Percentiles rank a stretch among this genome's conserved stretches.
Evolutionary conservation across 768 basidiomycete genomes (phyloP).

Genomic region (Russula earlei): DNA sequence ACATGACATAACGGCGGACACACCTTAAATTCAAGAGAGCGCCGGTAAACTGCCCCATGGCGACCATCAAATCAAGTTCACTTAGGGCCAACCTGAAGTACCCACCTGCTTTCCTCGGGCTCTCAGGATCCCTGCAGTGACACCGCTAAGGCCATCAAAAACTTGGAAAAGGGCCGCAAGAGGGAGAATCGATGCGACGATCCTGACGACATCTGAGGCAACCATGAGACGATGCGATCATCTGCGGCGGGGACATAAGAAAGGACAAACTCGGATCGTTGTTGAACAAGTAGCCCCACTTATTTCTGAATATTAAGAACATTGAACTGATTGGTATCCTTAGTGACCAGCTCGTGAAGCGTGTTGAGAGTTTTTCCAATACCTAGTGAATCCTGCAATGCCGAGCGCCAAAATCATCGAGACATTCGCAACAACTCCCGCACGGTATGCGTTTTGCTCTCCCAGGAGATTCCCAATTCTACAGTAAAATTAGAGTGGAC

Average conservation of each 20-base stretch:
- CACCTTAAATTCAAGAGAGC: conserved; percentile 73
- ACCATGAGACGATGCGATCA: neutral
- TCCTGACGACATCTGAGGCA: conserved; percentile 28
- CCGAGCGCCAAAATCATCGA: conserved; percentile 56
- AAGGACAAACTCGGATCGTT: conserved; percentile 33
- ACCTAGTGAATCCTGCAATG: conserved; percentile 64
- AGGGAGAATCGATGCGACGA: conserved; percentile 50
- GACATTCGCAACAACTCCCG: conserved; percentile 54
- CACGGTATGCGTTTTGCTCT: conserved; percentile 64
- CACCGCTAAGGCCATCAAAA: conserved; percentile 65
- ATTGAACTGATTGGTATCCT: conserved; percentile 26
- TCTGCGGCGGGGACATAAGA: neutral
- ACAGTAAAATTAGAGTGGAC: neutral
- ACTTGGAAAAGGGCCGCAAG: conserved; percentile 74
- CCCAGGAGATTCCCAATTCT: conserved; percentile 88
- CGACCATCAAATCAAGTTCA: conserved; percentile 1
- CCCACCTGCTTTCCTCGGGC: conserved; percentile 68
- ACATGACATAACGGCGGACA: conserved; percentile 16
- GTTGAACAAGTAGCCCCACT: conserved; percentile 55
- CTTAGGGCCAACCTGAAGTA: neutral
- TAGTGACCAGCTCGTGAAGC: neutral
- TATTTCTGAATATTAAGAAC: conserved; percentile 36
- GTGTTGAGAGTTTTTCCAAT: conserved; percentile 4
- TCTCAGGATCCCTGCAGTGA: conserved; percentile 71
- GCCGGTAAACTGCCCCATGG: conserved; percentile 43